These are phyloP conservation scores for Nakazawaea pomicola DNA, from an alignment of 805 yeast species.

Conservation along the genomic window DNA sequence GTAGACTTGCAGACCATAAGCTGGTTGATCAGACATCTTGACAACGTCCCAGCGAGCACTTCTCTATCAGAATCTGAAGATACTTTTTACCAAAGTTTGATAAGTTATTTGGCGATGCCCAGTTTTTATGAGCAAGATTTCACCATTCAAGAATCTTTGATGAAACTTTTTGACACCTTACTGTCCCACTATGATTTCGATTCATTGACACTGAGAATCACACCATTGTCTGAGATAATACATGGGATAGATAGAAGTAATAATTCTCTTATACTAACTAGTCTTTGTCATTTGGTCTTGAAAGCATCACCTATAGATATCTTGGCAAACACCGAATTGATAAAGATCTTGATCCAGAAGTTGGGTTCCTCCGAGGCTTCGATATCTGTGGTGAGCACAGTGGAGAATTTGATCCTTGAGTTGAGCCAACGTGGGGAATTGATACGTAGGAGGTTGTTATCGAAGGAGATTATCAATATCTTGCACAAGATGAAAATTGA, in stretches of 20 bases:
- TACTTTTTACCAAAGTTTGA: background rate
- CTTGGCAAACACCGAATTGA: constrained; percentile 10
- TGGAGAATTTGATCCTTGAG: constrained; percentile 3
- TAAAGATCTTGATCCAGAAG: constrained; percentile 6
- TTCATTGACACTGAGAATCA: background rate
- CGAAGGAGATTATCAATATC: constrained; percentile 6
- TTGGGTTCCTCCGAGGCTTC: background rate
- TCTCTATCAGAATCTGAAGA: background rate
- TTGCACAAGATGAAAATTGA: constrained; percentile 7
- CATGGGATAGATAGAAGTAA: background rate
- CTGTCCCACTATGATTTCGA: constrained; percentile 5
- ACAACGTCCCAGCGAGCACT: background rate
- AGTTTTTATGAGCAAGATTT: constrained; percentile 1
- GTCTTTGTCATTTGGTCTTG: background rate
- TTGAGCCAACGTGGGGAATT: constrained; percentile 3
- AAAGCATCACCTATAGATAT: constrained; percentile 9
- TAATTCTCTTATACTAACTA: background rate
- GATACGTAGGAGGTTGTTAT: constrained; percentile 10
- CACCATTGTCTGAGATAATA: constrained; percentile 2
- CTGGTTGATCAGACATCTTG: background rate
- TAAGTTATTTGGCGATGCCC: background rate
- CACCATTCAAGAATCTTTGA: background rate
- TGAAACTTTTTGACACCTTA: constrained; percentile 3
- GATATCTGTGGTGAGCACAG: constrained; percentile 1
- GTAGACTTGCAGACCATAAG: background rate